Percentiles rank a stretch among this genome's conserved stretches.
Evolutionary conservation across 257 asterid species (phyloP).

Genomic region (Scutellaria baicalensis): DNA sequence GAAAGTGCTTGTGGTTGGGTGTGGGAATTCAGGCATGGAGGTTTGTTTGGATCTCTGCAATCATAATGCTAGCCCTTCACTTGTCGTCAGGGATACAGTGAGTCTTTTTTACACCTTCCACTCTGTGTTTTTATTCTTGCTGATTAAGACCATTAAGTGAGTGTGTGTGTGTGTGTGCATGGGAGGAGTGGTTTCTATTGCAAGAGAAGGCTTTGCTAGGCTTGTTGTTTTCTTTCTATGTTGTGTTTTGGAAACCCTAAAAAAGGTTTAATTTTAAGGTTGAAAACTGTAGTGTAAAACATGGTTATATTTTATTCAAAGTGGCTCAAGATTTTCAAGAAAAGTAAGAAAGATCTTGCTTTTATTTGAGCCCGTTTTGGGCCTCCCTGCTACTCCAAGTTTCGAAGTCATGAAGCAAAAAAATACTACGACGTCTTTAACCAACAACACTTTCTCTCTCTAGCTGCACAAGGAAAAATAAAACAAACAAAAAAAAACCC

Average conservation of each 20-base stretch:
- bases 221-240: not conserved
- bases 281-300: not conserved
- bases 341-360: conserved; percentile 4
- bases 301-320: not conserved
- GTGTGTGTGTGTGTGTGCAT: conserved; percentile 26
- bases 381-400: conserved; percentile 19
- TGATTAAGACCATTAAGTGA: not conserved
- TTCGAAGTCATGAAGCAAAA: conserved; percentile 20
- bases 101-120: conserved; percentile 18
- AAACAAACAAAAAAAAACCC: conserved; percentile 19
- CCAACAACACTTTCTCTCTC: not conserved
- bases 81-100: conserved; percentile 76
- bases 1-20: conserved; percentile 73
- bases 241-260: conserved; percentile 16
- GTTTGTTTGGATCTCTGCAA: conserved; percentile 86
- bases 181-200: conserved; percentile 5
- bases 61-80: conserved; percentile 53
- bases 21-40: conserved; percentile 97
- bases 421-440: not conserved
- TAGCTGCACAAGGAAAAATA: not conserved
- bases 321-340: conserved; percentile 7
- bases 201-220: not conserved
- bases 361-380: conserved; percentile 8
- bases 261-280: not conserved
- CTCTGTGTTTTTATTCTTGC: not conserved